Base-by-base conservation (phyloP, 2,329 filamentous ascomycete species). In the Penicillium vulpinum region DNA sequence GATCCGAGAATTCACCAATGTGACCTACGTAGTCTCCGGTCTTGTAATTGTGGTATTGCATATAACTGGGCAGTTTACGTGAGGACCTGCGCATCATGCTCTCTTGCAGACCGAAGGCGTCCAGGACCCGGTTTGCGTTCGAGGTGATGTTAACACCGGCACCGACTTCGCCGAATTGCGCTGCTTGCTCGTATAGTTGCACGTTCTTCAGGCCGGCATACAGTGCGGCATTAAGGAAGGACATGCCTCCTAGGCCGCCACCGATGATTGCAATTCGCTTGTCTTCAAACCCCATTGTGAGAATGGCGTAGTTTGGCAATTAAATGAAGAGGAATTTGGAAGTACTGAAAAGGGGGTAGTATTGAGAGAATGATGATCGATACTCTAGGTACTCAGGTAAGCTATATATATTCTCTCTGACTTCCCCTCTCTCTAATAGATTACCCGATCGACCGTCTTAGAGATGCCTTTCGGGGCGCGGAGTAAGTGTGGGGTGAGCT, bases 131-230 rank as follows among this genome's bases (percentile, higher is more conserved):
- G 36, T 64, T 66, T 44, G 73, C 73, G 44, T 75, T 75, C n/a
- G 70, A 65, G 10, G 69, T 71, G 54, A 76, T 74, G 29, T 72
- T 73, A 41, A 76, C 72, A 1, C 73, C 73, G 2, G 73, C 73
- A 7, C 74, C 74, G 29, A 76, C 73, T 56, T 75, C 73, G 13
- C 63, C 65, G 51, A 76, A 76, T 21, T 73, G 67, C 1, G 62
- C 51, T 4, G 74, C 73, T 60, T 74, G 71, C 46, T 76, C 74
- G 60, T 75, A 75, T 28, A 75, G 62, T 22, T 68, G 67, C 15
- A 74, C 61, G 7, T 73, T 66, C 39, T 67, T 67, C 24, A 70
- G 61, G 5, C 68, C 68, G 52, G 65, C 60, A 35, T 75, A 67
- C 2, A 75, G 64, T 18, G 72, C 72, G 38, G 71, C 72, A 43